Conservation (phyloP, 306 rosid species). For the Astragalus glycyphyllos region DNA sequence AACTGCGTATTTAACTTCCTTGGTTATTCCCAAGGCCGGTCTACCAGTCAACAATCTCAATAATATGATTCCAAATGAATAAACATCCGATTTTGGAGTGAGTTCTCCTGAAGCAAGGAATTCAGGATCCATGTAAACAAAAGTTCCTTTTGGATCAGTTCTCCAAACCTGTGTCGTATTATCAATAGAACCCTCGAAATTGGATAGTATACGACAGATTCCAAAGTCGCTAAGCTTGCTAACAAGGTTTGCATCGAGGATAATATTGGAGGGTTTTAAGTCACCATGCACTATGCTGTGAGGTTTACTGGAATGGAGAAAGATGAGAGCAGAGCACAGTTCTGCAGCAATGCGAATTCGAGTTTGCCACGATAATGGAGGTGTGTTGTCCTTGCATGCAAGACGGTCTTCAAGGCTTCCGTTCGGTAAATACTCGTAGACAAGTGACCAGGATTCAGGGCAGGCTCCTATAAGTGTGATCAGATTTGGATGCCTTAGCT, state of each 20-base stretch:
- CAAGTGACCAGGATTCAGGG: constrained; percentile 74
- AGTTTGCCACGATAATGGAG: constrained; percentile 89
- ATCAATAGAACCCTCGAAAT: constrained; percentile 50
- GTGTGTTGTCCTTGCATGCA: constrained; percentile 71
- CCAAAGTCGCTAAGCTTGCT: constrained; percentile 95
- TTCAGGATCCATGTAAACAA: constrained; percentile 85
- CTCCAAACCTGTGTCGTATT: constrained; percentile 54
- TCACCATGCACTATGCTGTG: constrained; percentile 90
- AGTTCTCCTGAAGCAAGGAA: constrained; percentile 77
- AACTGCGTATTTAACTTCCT: constrained; percentile 73
- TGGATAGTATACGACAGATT: constrained; percentile 63
- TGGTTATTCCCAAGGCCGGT: constrained; percentile 72
- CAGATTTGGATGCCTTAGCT: constrained; percentile 86
- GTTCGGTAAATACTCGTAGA: constrained; percentile 81
- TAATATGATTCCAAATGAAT: constrained; percentile 87
- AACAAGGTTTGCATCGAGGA: constrained; percentile 71
- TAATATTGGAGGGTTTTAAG: constrained; percentile 79
- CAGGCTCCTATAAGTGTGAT: constrained; percentile 86
- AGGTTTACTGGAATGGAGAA: constrained; percentile 84
- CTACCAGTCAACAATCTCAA: constrained; percentile 79
- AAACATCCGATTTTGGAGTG: constrained; percentile 82
- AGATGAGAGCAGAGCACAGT: constrained; percentile 82
- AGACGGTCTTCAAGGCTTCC: constrained; percentile 96
- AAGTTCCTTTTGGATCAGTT: constrained; percentile 78
- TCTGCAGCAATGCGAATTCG: constrained; percentile 82